Evolutionary conservation across 495 filamentous ascomycete genomes (phyloP).

Genomic region (Lasiosphaeria miniovina): DNA sequence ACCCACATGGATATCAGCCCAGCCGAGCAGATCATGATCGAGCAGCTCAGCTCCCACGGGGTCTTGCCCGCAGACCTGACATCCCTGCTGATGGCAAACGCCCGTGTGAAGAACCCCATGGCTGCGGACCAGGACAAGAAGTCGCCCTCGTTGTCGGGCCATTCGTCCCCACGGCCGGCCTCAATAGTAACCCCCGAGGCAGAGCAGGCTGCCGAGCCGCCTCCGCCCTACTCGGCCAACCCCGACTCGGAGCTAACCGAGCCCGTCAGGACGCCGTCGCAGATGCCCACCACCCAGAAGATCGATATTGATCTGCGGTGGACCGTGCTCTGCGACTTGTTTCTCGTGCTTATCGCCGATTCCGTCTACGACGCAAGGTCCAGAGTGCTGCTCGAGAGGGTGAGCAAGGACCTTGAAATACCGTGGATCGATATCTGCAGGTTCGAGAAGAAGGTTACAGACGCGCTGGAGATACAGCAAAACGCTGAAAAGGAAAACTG

Average conservation of each 20-base stretch:
- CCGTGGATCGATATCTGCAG: conserved; percentile 91
- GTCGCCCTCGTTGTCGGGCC: conserved; percentile 10
- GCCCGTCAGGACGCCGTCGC: conserved; percentile 69
- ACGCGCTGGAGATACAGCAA: conserved; percentile 96
- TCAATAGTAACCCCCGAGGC: conserved; percentile 26
- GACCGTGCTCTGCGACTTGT: conserved; percentile 96
- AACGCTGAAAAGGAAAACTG: conserved; percentile 90
- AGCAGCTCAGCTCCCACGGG: conserved; percentile 90
- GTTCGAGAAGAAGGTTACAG: conserved; percentile 96
- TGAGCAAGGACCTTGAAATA: conserved; percentile 74
- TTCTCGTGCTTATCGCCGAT: conserved; percentile 92
- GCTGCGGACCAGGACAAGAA: conserved; percentile 36
- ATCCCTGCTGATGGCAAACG: conserved; percentile 84
- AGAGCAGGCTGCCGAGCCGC: conserved; percentile 49
- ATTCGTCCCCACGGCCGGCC: conserved; percentile 20
- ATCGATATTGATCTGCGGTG: conserved; percentile 96
- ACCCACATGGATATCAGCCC: conserved; percentile 92
- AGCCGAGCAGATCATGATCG: conserved; percentile 96
- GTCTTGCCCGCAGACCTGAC: conserved; percentile 81
- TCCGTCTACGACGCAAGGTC: conserved; percentile 91
- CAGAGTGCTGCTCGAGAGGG: conserved; percentile 76
- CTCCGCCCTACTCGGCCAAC: conserved; percentile 70
- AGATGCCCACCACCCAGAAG: conserved; percentile 74
- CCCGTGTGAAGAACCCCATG: conserved; percentile 90
- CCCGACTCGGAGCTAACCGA: conserved; percentile 68